These are phyloP conservation scores for Serpula lacrymans DNA, from an alignment of 768 basidiomycete species.

Conservation along the genomic window DNA sequence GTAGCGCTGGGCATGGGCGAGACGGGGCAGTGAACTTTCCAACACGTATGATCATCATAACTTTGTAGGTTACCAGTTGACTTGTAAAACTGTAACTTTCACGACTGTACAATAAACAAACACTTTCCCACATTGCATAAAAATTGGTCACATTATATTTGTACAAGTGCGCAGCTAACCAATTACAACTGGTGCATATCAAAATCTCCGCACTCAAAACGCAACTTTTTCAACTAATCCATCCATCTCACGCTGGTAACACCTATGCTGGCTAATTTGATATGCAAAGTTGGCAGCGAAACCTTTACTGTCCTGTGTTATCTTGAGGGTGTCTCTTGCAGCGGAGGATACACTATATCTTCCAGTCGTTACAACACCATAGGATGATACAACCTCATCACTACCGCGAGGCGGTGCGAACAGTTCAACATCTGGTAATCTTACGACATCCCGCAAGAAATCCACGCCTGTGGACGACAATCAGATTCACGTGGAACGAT, in stretches of 20 bases:
- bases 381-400: conserved; percentile 47
- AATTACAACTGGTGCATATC: background rate
- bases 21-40: conserved; percentile 3
- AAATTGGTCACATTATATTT: background rate
- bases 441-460: conserved; percentile 45
- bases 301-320: conserved; percentile 44
- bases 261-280: conserved; percentile 65
- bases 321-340: conserved; percentile 37
- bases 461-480: conserved; percentile 35
- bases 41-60: background rate
- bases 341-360: conserved; percentile 40
- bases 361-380: conserved; percentile 62
- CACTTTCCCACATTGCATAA: no score
- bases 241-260: conserved; percentile 58
- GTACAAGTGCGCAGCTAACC: background rate
- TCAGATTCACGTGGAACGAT: background rate
- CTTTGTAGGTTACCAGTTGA: background rate
- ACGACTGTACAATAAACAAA: no score
- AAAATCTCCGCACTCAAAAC: conserved; percentile 23
- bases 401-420: conserved; percentile 31
- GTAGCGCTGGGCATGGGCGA: conserved; percentile 37
- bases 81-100: background rate
- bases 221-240: conserved; percentile 54
- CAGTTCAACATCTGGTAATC: conserved; percentile 42
- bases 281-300: conserved; percentile 58